Evolutionary conservation across 257 asterid genomes (phyloP).

Genomic region (Nicotiana benthamiana): DNA sequence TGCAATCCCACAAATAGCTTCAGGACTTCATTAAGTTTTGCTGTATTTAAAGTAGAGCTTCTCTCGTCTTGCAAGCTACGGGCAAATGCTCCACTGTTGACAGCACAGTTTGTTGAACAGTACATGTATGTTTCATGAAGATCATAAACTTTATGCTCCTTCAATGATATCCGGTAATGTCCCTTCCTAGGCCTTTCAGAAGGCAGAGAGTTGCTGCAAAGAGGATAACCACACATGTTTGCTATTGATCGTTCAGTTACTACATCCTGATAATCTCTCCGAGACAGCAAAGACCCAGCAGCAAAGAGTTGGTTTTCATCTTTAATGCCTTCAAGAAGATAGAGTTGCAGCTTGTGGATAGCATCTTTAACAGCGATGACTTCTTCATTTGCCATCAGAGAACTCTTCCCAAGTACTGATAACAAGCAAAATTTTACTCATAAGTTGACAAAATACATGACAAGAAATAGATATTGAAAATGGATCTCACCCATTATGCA

Average conservation of each 20-base stretch:
- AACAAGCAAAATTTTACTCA: neutral
- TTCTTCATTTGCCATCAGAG: slow-evolving; percentile 42
- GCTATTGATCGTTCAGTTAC: slow-evolving; percentile 78
- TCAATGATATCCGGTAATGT: slow-evolving; percentile 64
- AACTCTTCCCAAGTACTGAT: neutral
- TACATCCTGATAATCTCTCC: slow-evolving; percentile 64
- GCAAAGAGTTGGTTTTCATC: slow-evolving; percentile 50
- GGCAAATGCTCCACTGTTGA: slow-evolving; percentile 59
- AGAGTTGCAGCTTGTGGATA: slow-evolving; percentile 64
- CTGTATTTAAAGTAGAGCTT: slow-evolving; percentile 38
- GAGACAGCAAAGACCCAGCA: slow-evolving; percentile 63
- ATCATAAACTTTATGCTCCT: slow-evolving; percentile 88
- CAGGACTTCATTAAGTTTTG: slow-evolving; percentile 48
- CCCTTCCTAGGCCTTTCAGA: slow-evolving; percentile 67
- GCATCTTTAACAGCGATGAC: slow-evolving; percentile 50
- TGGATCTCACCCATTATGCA: neutral
- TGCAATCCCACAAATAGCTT: slow-evolving; percentile 38
- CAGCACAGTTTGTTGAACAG: slow-evolving; percentile 72
- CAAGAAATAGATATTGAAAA: neutral
- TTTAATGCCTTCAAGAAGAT: slow-evolving; percentile 73
- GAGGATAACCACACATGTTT: slow-evolving; percentile 75
- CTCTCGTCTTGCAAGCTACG: slow-evolving; percentile 66
- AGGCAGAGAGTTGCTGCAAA: slow-evolving; percentile 55
- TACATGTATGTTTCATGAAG: slow-evolving; percentile 82
- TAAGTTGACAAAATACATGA: neutral